These are phyloP conservation scores for Fusarium haematococcum DNA, from an alignment of 2,329 filamentous ascomycete genomes.

Conservation along the genomic window DNA sequence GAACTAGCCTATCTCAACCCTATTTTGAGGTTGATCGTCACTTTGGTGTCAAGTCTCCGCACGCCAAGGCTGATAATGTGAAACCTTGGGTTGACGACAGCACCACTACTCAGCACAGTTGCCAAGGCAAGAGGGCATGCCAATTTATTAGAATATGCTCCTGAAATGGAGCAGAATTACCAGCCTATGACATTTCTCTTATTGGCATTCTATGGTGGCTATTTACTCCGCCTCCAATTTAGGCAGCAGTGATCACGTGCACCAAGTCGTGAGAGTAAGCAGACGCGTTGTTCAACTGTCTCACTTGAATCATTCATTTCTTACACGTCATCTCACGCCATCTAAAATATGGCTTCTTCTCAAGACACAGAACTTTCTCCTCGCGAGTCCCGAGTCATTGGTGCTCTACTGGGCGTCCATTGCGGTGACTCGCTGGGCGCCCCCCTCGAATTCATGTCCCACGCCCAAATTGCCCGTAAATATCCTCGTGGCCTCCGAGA, in stretches of 20 bases:
- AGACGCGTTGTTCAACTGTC: not conserved
- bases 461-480: constrained; percentile 45
- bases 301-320: not conserved
- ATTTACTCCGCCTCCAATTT: not conserved
- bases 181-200: not conserved
- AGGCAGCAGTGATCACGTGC: constrained; percentile 1
- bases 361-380: constrained; percentile 11
- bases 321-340: not conserved
- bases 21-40: not conserved
- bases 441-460: constrained; percentile 56
- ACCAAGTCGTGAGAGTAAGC: not conserved
- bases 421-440: constrained; percentile 61
- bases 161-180: not conserved
- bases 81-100: not conserved
- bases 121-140: not conserved
- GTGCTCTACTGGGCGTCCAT: constrained; percentile 60
- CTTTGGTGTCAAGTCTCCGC: not conserved
- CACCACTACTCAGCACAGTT: not conserved
- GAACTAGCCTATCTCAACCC: not conserved
- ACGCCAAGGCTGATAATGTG: not conserved
- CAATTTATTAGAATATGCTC: not conserved
- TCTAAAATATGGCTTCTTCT: constrained; percentile 15
- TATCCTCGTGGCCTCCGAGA: constrained; percentile 55
- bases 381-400: constrained; percentile 50
- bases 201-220: not conserved